Evolutionary conservation across 179 eudicot species (phyloP), one percentile per base, ranked within the genome.

Genomic region (Patellifolia procumbens): DNA sequence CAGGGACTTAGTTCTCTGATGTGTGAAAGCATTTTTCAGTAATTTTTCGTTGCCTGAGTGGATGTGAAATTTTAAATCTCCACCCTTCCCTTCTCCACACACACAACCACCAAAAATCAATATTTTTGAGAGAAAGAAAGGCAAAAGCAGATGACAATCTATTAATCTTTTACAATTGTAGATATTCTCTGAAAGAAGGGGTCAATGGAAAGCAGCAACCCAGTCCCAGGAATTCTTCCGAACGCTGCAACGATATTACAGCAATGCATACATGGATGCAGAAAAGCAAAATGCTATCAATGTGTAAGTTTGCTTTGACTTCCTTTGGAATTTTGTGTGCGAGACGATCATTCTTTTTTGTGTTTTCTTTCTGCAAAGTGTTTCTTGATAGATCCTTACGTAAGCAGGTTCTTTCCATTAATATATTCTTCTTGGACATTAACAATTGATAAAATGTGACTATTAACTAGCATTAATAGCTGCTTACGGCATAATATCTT

Each of bases 151-250:
- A 72, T 12, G 5, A 46, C 46, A 26, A 66, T 60, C 43, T 72
- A 51, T 56, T 2, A 32, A 35, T 62, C 37, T 75, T 76, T 76
- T 82, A 56, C 59, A 48, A 73, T 68, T 77, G 76, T 76, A 92
- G 97, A 90, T 92, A 83, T 92, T 92, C 68, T 92, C 91, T 20
- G 70, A 89, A 81, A 77, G 92, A 79, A 88, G 97, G 81, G 97
- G 97, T 60, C 94, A 92, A 60, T 92, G 97, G 91, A 90, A 81
- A 79, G 97, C 95, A 60, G 90, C 97, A 61, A 92, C 87, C 11
- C 94, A 92, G 69, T 90, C 94, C 6, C 97, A 92, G 84, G 97
- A 92, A 78, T 87, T 92, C 79, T 86, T 92, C 75, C 80, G 97
- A 79, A 92, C 97, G 70, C 87, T 92, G 58, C 97, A 92, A 74